phyloP scores from a whole-genome alignment of 495 filamentous ascomycete genomes.

The Chaetomium tenue region DNA sequence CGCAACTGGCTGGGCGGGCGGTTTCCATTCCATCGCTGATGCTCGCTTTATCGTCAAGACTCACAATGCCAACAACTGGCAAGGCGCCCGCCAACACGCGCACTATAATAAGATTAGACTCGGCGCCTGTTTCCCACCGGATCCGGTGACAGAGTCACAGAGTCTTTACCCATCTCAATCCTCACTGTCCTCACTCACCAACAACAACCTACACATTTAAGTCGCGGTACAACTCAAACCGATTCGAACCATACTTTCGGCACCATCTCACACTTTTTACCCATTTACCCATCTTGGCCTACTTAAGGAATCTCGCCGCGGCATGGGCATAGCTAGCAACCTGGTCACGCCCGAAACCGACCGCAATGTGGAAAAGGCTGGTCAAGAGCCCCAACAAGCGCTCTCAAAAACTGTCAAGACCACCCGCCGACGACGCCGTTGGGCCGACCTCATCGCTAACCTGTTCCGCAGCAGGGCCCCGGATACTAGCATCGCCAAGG shows the following conservation, averaged over 20 bases:
- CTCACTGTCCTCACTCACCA: background rate
- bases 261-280: background rate
- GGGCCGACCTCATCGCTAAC: constrained; percentile 16
- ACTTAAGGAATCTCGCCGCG: background rate
- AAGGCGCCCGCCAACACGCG: constrained; percentile 1
- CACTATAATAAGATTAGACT: background rate
- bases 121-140: background rate
- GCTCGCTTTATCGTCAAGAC: background rate
- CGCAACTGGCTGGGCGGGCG: background rate
- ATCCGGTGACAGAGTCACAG: background rate
- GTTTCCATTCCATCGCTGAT: too few species aligned
- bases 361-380: constrained; percentile 16
- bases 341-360: constrained; percentile 3
- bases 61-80: background rate
- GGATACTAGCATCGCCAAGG: background rate
- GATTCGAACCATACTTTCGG: too few species aligned
- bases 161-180: background rate
- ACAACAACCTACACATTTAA: background rate
- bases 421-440: constrained; percentile 8
- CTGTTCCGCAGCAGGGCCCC: constrained; percentile 12
- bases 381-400: constrained; percentile 20
- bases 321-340: constrained; percentile 16
- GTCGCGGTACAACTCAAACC: too few species aligned
- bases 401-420: constrained; percentile 21
- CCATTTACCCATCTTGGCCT: background rate